Evolutionary conservation across 1,284 basidiomycete genomes (phyloP).

Genomic region (Wolfiporia cocos): DNA sequence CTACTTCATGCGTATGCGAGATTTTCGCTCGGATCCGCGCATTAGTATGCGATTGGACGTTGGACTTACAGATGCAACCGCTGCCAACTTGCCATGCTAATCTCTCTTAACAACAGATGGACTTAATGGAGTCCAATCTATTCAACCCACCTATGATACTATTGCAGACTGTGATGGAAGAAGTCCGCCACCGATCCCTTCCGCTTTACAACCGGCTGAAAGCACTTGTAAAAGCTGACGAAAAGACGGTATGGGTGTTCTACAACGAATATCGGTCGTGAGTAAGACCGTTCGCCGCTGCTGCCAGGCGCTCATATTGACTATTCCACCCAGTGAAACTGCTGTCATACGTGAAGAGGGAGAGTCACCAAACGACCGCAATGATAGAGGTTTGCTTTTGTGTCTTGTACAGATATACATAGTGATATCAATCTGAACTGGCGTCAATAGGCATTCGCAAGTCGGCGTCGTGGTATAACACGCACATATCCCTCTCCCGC

Average conservation of each 20-base stretch:
- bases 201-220: slow-evolving; percentile 92
- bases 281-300: too few relatives aligned
- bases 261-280: slow-evolving; percentile 88
- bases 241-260: slow-evolving; percentile 80
- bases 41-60: too few relatives aligned
- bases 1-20: too few relatives aligned
- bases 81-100: neutral
- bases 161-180: slow-evolving; percentile 93
- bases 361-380: slow-evolving; percentile 87
- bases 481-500: slow-evolving; percentile 57
- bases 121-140: slow-evolving; percentile 74
- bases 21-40: too few relatives aligned
- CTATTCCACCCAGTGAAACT: slow-evolving; percentile 52
- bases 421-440: neutral
- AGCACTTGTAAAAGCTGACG: slow-evolving; percentile 74
- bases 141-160: slow-evolving; percentile 82
- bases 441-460: slow-evolving; percentile 68
- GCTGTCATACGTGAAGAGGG: slow-evolving; percentile 66
- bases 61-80: too few relatives aligned
- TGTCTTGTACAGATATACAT: neutral
- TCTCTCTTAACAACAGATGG: slow-evolving; percentile 61
- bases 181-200: slow-evolving; percentile 91
- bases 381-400: slow-evolving; percentile 70
- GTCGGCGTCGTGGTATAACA: slow-evolving; percentile 80
- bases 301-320: slow-evolving; percentile 10